Evolutionary conservation across 805 yeast genomes (phyloP).

Genomic region (Starmerella asiatica): DNA sequence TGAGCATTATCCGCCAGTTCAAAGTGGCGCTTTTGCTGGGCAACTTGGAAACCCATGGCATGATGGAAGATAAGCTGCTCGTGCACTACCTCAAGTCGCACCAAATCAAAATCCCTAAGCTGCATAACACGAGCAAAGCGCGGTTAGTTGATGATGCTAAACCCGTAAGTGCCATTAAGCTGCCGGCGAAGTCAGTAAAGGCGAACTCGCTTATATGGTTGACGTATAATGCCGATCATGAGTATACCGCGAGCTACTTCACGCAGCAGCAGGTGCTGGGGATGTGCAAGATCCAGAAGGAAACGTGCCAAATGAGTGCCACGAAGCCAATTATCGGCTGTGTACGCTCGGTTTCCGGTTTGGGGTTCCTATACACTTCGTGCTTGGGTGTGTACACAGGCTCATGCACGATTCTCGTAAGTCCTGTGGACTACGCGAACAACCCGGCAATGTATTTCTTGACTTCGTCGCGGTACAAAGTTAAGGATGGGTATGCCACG

Average conservation of each 20-base stretch:
- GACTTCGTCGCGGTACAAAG: constrained; percentile 58
- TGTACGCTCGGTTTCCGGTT: constrained; percentile 68
- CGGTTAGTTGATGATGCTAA: constrained; percentile 25
- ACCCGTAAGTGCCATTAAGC: constrained; percentile 20
- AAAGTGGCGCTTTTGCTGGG: constrained; percentile 60
- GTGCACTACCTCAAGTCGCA: constrained; percentile 43
- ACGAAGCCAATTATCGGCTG: constrained; percentile 68
- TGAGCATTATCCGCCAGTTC: constrained; percentile 54
- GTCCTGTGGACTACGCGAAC: constrained; percentile 62
- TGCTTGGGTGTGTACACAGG: constrained; percentile 79
- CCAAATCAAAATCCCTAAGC: constrained; percentile 33
- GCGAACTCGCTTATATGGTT: constrained; percentile 46
- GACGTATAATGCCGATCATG: constrained; percentile 58
- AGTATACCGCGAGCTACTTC: constrained; percentile 41
- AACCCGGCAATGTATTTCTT: constrained; percentile 61
- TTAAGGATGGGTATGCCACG: constrained; percentile 75
- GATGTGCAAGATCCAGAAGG: constrained; percentile 78
- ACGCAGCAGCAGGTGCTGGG: constrained; percentile 56
- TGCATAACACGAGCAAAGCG: constrained; percentile 55
- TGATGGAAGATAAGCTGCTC: constrained; percentile 54
- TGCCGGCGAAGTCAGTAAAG: constrained; percentile 18
- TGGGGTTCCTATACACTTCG: constrained; percentile 81
- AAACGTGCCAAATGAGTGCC: constrained; percentile 72
- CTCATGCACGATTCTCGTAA: constrained; percentile 64
- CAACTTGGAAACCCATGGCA: constrained; percentile 59